These are phyloP conservation scores for Aspergillus ochraceus DNA, from an alignment of 2,329 filamentous ascomycete species.

Conservation along the genomic window DNA sequence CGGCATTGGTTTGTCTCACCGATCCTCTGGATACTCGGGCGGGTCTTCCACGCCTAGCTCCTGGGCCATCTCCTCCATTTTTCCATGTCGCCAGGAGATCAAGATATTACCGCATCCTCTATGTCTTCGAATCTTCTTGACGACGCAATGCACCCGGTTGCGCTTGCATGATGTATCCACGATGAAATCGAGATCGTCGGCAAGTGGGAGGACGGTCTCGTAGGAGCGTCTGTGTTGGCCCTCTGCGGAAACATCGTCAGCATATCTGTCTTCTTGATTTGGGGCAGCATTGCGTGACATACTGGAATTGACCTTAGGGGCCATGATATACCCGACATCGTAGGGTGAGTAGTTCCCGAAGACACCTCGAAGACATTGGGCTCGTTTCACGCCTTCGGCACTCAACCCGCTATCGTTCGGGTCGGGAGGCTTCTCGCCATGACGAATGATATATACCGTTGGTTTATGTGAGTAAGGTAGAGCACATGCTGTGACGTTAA, in stretches of 20 bases:
- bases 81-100: slow-evolving; percentile 28
- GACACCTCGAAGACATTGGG: slow-evolving; percentile 28
- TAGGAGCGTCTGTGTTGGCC: slow-evolving; percentile 9
- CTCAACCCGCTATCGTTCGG: slow-evolving; percentile 24
- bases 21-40: slow-evolving; percentile 25
- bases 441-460: slow-evolving; percentile 31
- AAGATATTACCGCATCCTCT: slow-evolving; percentile 28
- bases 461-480: slow-evolving; percentile 9
- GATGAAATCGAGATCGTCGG: slow-evolving; percentile 23
- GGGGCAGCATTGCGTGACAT: not conserved
- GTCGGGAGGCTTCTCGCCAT: slow-evolving; percentile 30
- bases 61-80: slow-evolving; percentile 22
- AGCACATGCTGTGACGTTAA: slow-evolving; percentile 2
- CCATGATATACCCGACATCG: slow-evolving; percentile 29
- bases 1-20: slow-evolving; percentile 18
- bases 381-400: slow-evolving; percentile 25
- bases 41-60: slow-evolving; percentile 19
- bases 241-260: slow-evolving; percentile 1
- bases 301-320: slow-evolving; percentile 26
- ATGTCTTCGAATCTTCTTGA: slow-evolving; percentile 17
- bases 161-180: slow-evolving; percentile 29
- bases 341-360: slow-evolving; percentile 27
- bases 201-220: slow-evolving; percentile 28
- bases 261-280: not conserved
- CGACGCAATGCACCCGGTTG: slow-evolving; percentile 23